Base-by-base conservation (phyloP, 495 filamentous ascomycete genomes). In the Penicillium antarcticum region DNA sequence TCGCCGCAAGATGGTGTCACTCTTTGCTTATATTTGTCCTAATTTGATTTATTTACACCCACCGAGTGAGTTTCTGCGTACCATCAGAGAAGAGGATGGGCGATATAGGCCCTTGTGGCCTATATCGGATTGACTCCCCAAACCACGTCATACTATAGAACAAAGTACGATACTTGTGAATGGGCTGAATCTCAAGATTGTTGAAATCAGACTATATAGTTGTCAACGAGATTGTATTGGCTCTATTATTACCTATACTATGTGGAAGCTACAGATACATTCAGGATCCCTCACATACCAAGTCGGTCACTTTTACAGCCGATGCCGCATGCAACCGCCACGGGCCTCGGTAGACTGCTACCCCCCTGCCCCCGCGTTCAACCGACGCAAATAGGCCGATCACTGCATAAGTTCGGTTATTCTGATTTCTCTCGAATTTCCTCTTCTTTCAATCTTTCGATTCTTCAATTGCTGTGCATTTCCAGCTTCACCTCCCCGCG, bases 341-440 rank as follows among this genome's bases (percentile, higher is more conserved):
- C 58, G 62, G 58, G 64, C 64, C 64, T 67, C 64, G 64, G 64
- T 63, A 39, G 52, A 55, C 26, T 29, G 26, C 11, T 39, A 12
- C 14, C 33, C 42, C 40, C 31, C 13, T 43, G 26, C 29, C 62
- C 53, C 69, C 69, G 69, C 67, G 66, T 61, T 56, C 66, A 72
- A 68, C 67, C 69, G 69, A 55, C 33, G 16, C 40, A 36, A 24
- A 35, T 41, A 42, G 29, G 55, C 29, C 52, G 51, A 64, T 58
- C 58, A 13, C 24, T 39, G 38, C 38, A 41, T 41, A 14, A 48
- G 17, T 42, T 18, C 17, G 26, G 34, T 12, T 21, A 3, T 24
- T 40, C 8, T 24, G 5, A 2, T 13, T 11, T 33, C 23, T 10
- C 11, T n/a, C 5, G 24, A 9, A 14, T 31, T 16, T 19, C 33